These are phyloP conservation scores for Plasmodium cynomolgi DNA, from an alignment of 169 alveolate species.

Conservation along the genomic window DNA sequence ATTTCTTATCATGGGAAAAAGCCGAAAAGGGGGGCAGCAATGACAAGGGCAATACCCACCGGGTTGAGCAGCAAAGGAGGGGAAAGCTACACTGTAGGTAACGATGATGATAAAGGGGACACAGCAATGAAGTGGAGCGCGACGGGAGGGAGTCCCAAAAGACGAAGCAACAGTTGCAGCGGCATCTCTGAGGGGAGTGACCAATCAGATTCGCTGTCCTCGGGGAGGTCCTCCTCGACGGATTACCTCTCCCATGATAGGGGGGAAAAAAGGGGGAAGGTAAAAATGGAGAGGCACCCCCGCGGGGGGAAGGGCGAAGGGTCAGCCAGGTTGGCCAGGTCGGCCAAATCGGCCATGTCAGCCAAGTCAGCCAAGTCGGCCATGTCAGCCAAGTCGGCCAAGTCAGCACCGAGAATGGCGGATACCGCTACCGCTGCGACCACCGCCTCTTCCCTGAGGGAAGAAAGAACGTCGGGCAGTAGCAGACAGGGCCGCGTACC, in stretches of 20 bases:
- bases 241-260: not conserved
- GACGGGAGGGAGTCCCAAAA: not conserved
- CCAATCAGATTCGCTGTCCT: not conserved
- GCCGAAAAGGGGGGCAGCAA: not conserved
- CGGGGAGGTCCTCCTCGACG: slow-evolving; percentile 1
- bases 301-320: not conserved
- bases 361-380: not conserved
- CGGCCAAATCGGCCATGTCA: not conserved
- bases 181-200: not conserved
- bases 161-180: not conserved
- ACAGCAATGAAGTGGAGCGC: not conserved
- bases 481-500: not conserved
- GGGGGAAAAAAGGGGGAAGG: not conserved
- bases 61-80: not conserved
- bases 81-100: not conserved
- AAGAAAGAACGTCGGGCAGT: not conserved
- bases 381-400: not conserved
- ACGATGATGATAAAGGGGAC: not conserved
- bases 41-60: not conserved
- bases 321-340: not conserved
- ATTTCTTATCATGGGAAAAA: not conserved
- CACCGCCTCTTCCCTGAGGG: not conserved
- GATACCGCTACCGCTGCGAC: not conserved
- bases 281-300: not conserved
- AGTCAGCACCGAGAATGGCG: not conserved